A percentile compares a stretch with the other conserved stretches of the same genome.
Evolutionary conservation across 2,329 filamentous ascomycete species (phyloP).

Genomic region (Penicillium sp.): DNA sequence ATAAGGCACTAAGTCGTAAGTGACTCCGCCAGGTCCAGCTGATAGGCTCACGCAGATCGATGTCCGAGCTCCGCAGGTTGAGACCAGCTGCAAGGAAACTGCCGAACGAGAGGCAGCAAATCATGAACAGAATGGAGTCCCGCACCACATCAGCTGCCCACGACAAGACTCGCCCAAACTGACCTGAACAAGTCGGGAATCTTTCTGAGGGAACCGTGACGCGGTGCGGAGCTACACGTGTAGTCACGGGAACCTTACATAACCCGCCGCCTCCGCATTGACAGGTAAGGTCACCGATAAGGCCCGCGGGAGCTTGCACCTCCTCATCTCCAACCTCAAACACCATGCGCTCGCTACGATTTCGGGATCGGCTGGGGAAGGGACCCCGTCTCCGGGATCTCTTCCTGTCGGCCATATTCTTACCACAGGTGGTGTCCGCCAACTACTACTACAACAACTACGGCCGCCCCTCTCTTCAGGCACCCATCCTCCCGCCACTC

Average conservation of each 20-base stretch:
- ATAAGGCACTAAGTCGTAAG: constrained; percentile 27
- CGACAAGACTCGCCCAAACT: neutral
- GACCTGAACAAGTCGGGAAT: neutral
- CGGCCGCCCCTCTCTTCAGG: constrained; percentile 21
- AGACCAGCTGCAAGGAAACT: neutral
- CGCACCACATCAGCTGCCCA: neutral
- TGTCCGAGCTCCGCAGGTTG: constrained; percentile 17
- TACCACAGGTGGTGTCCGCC: constrained; percentile 28
- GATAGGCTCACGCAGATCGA: constrained; percentile 35
- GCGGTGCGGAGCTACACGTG: neutral
- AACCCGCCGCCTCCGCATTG: neutral
- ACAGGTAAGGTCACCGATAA: neutral
- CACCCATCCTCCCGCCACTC: constrained; percentile 39
- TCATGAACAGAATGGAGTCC: neutral
- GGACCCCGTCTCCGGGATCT: constrained; percentile 20
- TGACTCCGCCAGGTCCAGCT: constrained; percentile 29
- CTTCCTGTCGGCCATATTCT: constrained; percentile 27
- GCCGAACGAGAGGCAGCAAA: neutral
- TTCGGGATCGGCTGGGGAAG: constrained; percentile 19
- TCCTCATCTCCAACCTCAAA: neutral
- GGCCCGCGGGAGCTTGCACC: neutral
- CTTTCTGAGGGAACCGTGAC: neutral
- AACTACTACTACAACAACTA: constrained; percentile 13
- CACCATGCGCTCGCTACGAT: constrained; percentile 26
- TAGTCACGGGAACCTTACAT: constrained; percentile 2